A percentile compares a stretch with the other conserved stretches of the same genome.
Conservation (phyloP, 148 eudicot species). For the Camellia japonica region DNA sequence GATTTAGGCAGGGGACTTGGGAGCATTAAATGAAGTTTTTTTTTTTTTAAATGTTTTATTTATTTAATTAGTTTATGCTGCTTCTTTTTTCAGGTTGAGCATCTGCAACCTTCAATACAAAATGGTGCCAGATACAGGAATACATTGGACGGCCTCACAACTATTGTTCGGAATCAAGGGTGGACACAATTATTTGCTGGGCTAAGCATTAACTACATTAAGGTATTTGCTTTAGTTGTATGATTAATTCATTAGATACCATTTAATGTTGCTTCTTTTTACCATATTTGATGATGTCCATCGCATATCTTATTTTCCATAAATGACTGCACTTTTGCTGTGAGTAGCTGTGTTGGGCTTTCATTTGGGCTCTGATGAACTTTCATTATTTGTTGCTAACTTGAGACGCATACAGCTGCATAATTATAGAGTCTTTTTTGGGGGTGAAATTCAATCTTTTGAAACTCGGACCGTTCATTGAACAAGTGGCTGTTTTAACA, state of each 20-base stretch:
- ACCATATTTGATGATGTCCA: neutral
- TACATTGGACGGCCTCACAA: constrained; percentile 20
- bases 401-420: too few species aligned
- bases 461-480: too few species aligned
- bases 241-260: neutral
- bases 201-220: constrained; percentile 31
- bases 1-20: neutral
- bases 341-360: neutral
- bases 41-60: too few species aligned
- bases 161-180: constrained; percentile 27
- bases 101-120: constrained; percentile 20
- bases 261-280: neutral
- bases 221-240: constrained; percentile 13
- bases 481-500: too few species aligned
- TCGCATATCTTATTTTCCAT: neutral
- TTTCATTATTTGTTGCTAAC: too few species aligned
- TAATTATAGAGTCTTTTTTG: too few species aligned
- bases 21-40: neutral
- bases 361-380: too few species aligned
- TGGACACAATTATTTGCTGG: constrained; percentile 26
- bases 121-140: constrained; percentile 18
- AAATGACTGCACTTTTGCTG: neutral
- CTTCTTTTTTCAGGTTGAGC: constrained; percentile 20
- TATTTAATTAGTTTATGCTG: neutral
- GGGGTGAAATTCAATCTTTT: too few species aligned